phyloP scores from a whole-genome alignment of 2,329 filamentous ascomycete genomes.

The Graphilbum sp. region DNA sequence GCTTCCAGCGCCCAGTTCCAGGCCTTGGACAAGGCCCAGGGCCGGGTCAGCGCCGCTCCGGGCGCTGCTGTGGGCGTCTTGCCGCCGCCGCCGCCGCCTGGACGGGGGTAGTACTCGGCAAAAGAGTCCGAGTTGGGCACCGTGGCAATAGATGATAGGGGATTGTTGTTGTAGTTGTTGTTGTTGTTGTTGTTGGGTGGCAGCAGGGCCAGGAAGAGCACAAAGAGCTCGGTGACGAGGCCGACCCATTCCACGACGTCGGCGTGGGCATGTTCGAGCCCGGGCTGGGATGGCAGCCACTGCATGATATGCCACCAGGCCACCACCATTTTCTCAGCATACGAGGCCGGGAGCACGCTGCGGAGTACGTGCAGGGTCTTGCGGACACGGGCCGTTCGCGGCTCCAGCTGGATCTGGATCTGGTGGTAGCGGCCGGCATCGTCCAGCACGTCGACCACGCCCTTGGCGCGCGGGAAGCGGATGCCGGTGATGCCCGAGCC shows the following conservation, averaged over 20 bases:
- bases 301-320: slow-evolving; percentile 60
- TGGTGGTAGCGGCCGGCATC: slow-evolving; percentile 46
- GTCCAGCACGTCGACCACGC: slow-evolving; percentile 51
- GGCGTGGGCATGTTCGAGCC: slow-evolving; percentile 18
- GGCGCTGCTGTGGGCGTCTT: not conserved
- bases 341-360: slow-evolving; percentile 42
- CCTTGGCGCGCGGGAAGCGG: slow-evolving; percentile 37
- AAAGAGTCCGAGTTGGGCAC: not conserved
- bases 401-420: slow-evolving; percentile 50
- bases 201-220: slow-evolving; percentile 33
- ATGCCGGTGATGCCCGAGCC: too few relatives aligned
- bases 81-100: not conserved
- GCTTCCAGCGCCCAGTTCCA: slow-evolving; percentile 11
- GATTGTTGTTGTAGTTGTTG: too few relatives aligned
- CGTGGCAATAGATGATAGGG: not conserved
- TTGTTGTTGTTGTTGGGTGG: too few relatives aligned
- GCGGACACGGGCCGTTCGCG: slow-evolving; percentile 43
- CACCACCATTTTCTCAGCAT: slow-evolving; percentile 44
- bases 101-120: not conserved
- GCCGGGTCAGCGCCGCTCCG: not conserved
- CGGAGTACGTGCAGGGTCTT: slow-evolving; percentile 45
- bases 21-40: slow-evolving; percentile 3
- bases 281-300: slow-evolving; percentile 35
- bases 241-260: slow-evolving; percentile 54
- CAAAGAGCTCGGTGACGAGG: slow-evolving; percentile 44